These are phyloP conservation scores for Xerocomus nothofagi DNA, from an alignment of 1,284 basidiomycete genomes.

Conservation along the genomic window DNA sequence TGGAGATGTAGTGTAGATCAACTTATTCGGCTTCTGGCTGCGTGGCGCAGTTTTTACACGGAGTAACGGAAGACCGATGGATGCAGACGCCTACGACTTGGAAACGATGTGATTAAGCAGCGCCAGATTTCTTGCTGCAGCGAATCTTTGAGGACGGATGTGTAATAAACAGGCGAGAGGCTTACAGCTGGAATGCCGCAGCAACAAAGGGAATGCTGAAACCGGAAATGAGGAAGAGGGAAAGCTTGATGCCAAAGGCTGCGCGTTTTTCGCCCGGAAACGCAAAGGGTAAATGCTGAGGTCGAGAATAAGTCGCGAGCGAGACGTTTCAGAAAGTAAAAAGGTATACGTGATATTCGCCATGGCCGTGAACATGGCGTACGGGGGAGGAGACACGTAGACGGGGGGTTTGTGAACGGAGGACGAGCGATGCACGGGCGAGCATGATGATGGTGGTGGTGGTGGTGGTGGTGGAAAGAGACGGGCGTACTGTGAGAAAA, in stretches of 20 bases:
- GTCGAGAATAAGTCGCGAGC: conserved; percentile 3
- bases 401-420: conserved; percentile 42
- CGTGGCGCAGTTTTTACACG: conserved; percentile 12
- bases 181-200: conserved; percentile 65
- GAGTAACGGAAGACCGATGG: not conserved
- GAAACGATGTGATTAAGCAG: conserved; percentile 15
- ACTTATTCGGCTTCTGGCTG: conserved; percentile 4
- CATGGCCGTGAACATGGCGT: conserved; percentile 46
- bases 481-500: conserved; percentile 26
- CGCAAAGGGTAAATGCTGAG: conserved; percentile 70
- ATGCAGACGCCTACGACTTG: conserved; percentile 10
- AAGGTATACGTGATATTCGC: conserved; percentile 59
- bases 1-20: conserved; percentile 20
- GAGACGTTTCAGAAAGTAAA: not conserved
- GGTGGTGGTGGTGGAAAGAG: conserved; percentile 19
- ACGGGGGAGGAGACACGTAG: conserved; percentile 32
- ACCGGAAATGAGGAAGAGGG: conserved; percentile 52
- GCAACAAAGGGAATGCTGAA: conserved; percentile 71
- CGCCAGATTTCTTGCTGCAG: conserved; percentile 38
- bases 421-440: conserved; percentile 41
- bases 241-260: conserved; percentile 59
- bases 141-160: conserved; percentile 8
- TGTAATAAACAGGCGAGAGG: conserved; percentile 15
- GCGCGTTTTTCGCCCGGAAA: conserved; percentile 53
- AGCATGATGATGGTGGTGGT: conserved; percentile 29